A percentile compares a stretch with the other conserved stretches of the same genome.
Evolutionary conservation across 2,329 filamentous ascomycete genomes (phyloP).

Genomic region (Teratosphaeria epicoccoides): DNA sequence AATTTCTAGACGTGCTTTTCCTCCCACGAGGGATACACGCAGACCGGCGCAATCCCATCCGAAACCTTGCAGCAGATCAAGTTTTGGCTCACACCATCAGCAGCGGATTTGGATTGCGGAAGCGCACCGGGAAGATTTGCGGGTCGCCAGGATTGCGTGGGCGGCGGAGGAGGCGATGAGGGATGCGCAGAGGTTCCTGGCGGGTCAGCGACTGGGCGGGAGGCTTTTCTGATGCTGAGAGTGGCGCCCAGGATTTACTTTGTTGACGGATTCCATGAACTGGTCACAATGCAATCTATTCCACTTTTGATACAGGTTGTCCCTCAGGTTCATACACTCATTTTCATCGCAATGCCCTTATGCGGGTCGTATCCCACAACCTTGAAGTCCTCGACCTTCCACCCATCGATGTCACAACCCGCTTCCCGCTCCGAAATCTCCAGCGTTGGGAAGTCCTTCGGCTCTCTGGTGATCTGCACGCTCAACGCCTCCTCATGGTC

Average conservation of each 20-base stretch:
- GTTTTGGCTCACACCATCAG: no score
- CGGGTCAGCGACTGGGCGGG: background rate
- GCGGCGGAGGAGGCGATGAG: background rate
- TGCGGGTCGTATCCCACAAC: constrained; percentile 84
- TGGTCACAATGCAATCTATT: no score
- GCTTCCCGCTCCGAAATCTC: constrained; percentile 54
- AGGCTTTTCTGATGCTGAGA: no score
- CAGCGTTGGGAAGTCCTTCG: constrained; percentile 68
- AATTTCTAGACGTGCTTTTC: no score
- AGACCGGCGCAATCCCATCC: no score
- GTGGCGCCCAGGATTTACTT: no score
- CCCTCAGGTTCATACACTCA: constrained; percentile 64
- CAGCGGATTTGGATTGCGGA: background rate
- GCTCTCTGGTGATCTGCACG: constrained; percentile 69
- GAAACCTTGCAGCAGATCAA: no score
- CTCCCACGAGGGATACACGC: no score
- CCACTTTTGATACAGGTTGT: no score
- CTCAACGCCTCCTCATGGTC: constrained; percentile 85
- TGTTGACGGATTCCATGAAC: no score
- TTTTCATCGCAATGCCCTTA: constrained; percentile 93
- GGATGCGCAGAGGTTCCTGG: background rate
- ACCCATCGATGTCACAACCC: constrained; percentile 74
- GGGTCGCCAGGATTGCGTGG: background rate
- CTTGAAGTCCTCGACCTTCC: constrained; percentile 78
- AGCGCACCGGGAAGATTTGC: background rate